Evolutionary conservation across 192 early-diverging fungal species (phyloP), one percentile per base, ranked within the genome.

Genomic region (Phycomyces blakesleeanus): DNA sequence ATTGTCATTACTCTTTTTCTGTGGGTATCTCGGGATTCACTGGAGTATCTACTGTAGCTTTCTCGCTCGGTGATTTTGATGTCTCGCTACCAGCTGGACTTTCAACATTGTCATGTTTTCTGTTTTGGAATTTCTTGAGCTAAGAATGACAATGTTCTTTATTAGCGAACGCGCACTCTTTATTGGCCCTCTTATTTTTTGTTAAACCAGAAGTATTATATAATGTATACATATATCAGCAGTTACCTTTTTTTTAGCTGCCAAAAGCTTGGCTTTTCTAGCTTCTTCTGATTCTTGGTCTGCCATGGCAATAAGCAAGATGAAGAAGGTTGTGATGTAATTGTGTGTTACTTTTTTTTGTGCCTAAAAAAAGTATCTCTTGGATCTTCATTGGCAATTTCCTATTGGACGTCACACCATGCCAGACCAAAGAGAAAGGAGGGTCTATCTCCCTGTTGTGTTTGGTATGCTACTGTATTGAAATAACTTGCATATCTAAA

Each of bases 191-290:
- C 18, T n/a, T n/a, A n/a, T n/a, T n/a, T n/a, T n/a, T n/a, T n/a
- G n/a, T n/a, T n/a, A n/a, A n/a, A n/a, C n/a, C n/a, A n/a, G 11
- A 3, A n/a, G 44, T 47, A 18, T 14, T 14, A 11, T 14, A 14
- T 47, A 18, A 14, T 47, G 6, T 41, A 14, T 41, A 6, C 40
- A 41, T 41, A 41, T 6, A 10, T 41, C 3, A 47, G 54, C 27
- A 55, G 9, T 67, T 16, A 67, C 66, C 66, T 54, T 67, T 42
- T 67, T 67, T 49, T 54, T 67, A 12, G 66, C 66, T 54, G 66
- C 66, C 22, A 61, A 16, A 5, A 68, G 18, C n/a, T 68, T 68
- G 25, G 66, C 66, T 62, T 61, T 68, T 50, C 66, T 60, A 41
- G 52, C 66, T 11, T 55, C 41, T n/a, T 67, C 66, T 18, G 59